Percentiles rank a stretch among this genome's conserved stretches.
phyloP scores from a whole-genome alignment of 139 green algal species.

The Diplosphaera chodatii region DNA sequence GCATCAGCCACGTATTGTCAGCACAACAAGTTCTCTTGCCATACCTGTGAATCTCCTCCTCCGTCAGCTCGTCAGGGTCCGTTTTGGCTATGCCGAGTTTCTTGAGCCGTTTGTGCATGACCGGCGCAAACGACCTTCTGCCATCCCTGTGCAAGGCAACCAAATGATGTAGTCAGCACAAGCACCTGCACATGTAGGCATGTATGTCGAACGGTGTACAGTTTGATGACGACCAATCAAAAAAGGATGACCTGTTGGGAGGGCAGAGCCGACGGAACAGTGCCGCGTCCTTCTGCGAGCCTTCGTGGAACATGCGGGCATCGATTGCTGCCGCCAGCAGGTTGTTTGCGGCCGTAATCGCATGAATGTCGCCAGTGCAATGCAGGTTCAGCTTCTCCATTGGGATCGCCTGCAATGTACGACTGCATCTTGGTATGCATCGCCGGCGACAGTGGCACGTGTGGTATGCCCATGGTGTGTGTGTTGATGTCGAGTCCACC shows the following conservation, averaged over 20 bases:
- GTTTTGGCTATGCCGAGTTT: conserved; percentile 91
- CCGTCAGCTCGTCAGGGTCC: conserved; percentile 79
- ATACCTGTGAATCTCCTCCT: conserved; percentile 56
- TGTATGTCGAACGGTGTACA: no score
- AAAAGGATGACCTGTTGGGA: not conserved
- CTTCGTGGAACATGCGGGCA: conserved; percentile 95
- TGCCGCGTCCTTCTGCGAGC: conserved; percentile 66
- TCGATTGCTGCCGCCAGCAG: conserved; percentile 94
- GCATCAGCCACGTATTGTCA: no score
- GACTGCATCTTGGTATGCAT: no score
- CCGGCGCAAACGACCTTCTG: conserved; percentile 72
- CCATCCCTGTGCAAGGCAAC: conserved; percentile 31
- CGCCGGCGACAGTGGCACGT: no score
- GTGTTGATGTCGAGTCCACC: no score
- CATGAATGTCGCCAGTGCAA: conserved; percentile 96
- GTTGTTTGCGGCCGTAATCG: conserved; percentile 97
- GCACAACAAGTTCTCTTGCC: not conserved
- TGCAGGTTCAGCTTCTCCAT: conserved; percentile 93
- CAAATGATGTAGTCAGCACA: no score
- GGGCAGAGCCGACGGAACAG: conserved; percentile 89
- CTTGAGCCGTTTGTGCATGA: conserved; percentile 81
- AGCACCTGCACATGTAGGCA: not conserved
- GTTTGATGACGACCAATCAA: conserved; percentile 28
- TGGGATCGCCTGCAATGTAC: conserved; percentile 73
- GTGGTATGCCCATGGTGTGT: no score